These are phyloP conservation scores for Russula earlei DNA, from an alignment of 768 basidiomycete genomes.

Conservation along the genomic window DNA sequence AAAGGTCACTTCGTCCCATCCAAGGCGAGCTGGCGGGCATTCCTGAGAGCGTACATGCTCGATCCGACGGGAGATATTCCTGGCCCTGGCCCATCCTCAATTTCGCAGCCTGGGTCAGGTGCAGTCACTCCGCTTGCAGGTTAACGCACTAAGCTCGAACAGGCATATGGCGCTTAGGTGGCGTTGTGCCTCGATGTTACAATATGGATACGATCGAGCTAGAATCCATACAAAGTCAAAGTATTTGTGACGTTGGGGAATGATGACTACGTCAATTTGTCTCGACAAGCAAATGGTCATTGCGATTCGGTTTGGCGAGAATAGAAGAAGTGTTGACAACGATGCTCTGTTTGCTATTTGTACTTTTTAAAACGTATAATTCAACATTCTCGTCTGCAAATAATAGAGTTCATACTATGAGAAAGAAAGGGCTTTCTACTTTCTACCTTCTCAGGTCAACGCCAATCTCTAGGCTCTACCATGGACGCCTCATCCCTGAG, in stretches of 20 bases:
- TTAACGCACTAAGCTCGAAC: background rate
- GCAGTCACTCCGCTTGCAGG: slow-evolving; percentile 34
- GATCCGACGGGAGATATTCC: slow-evolving; percentile 40
- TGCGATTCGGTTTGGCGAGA: no score
- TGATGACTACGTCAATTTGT: background rate
- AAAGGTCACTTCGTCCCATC: slow-evolving; percentile 80
- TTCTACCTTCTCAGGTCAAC: background rate
- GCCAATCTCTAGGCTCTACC: background rate
- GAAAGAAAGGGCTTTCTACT: background rate
- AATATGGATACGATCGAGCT: background rate
- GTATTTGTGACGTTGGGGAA: no score
- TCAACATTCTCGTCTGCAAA: no score
- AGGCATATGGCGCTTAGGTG: background rate
- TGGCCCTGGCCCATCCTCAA: slow-evolving; percentile 31
- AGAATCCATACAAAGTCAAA: no score
- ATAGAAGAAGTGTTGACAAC: background rate
- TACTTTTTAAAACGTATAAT: no score
- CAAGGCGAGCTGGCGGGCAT: slow-evolving; percentile 65
- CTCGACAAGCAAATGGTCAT: background rate
- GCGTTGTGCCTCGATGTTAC: slow-evolving; percentile 3
- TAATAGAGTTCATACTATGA: background rate
- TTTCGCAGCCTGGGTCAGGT: slow-evolving; percentile 38
- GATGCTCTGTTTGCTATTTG: no score
- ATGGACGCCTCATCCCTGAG: background rate
- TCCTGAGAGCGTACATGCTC: slow-evolving; percentile 57